A percentile compares a stretch with the other conserved stretches of the same genome.
These are phyloP conservation scores for Grifola frondosa DNA, from an alignment of 1,284 basidiomycete genomes.

Conservation along the genomic window DNA sequence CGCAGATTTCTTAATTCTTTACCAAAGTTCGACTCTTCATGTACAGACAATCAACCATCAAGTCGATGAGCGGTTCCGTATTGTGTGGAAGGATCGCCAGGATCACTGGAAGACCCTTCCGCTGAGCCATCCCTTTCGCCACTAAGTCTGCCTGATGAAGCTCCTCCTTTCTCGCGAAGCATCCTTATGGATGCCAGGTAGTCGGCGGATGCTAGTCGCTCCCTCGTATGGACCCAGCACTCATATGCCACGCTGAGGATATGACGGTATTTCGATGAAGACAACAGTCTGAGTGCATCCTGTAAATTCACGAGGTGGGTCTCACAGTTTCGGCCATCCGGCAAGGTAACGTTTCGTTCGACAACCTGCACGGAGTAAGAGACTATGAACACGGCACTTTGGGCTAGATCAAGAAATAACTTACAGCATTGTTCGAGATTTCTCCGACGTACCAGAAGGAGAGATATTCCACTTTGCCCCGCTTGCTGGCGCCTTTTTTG, in stretches of 20 bases:
- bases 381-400: neutral
- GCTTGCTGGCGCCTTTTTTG: slow-evolving; percentile 12
- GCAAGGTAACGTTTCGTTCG: slow-evolving; percentile 52
- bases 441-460: slow-evolving; percentile 53
- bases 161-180: neutral
- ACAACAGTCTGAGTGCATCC: slow-evolving; percentile 28
- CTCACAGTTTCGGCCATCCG: slow-evolving; percentile 49
- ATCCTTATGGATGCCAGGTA: neutral
- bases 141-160: too few relatives aligned
- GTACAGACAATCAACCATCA: too few relatives aligned
- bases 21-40: too few relatives aligned
- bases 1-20: too few relatives aligned
- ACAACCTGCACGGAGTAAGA: slow-evolving; percentile 35
- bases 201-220: neutral
- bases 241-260: slow-evolving; percentile 17
- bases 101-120: too few relatives aligned
- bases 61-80: too few relatives aligned
- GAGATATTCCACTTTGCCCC: slow-evolving; percentile 49
- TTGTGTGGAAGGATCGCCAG: too few relatives aligned
- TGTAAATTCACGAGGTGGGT: slow-evolving; percentile 30
- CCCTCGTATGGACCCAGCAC: slow-evolving; percentile 14
- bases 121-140: too few relatives aligned
- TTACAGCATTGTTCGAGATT: slow-evolving; percentile 51
- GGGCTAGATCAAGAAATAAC: slow-evolving; percentile 16
- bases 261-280: slow-evolving; percentile 15